Evolutionary conservation across 768 basidiomycete species (phyloP), one percentile per base, ranked within the genome.

Genomic region (Termitomyces sp.): DNA sequence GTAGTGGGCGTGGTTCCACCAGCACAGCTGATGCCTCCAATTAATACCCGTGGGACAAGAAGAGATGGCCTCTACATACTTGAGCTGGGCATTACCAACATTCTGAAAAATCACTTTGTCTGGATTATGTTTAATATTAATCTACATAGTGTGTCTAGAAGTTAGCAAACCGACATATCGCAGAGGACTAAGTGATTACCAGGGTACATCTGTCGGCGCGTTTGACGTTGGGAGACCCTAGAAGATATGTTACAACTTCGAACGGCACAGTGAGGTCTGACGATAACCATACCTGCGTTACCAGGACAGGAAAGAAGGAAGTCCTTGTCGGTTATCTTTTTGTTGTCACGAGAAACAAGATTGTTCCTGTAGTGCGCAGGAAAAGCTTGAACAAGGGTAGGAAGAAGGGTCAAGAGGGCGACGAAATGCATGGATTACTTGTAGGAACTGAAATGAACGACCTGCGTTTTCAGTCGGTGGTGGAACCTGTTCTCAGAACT

Each of bases 201-300:
- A 65, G 17, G 25, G 63, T 65, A 56, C 63, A 65, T 36, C 55
- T 59, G 25, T 65, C 63, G 17, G 63, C 63, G 12, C 63, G 57
- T n/a, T 50, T 40, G 17, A 65, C 49, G 5, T 61, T 61, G 5
- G 57, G 37, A 36, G 63, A 61, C 17, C 60, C 63, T 65, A 20
- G 11, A 4, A 56, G 10, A 15, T 20, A 17, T 11, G 5, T 37
- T 11, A 52, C 5, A 37, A 52, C n/a, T 20, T 20, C 10, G 11
- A 52, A 15, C 51, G 11, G 20, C 50, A 20, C 34, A 34, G 46
- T 3, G n/a, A 37, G 36, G 20, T 52, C 37, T 0, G 34, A 25
- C 20, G 20, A 34, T 32, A 12, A 20, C 14, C 51, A 25, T 61
- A 56, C 60, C 63, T 32, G 55, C 55, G 10, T 57, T 60, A 45